Base-by-base conservation (phyloP, 257 asterid genomes). In the Solanum clarkiae region DNA sequence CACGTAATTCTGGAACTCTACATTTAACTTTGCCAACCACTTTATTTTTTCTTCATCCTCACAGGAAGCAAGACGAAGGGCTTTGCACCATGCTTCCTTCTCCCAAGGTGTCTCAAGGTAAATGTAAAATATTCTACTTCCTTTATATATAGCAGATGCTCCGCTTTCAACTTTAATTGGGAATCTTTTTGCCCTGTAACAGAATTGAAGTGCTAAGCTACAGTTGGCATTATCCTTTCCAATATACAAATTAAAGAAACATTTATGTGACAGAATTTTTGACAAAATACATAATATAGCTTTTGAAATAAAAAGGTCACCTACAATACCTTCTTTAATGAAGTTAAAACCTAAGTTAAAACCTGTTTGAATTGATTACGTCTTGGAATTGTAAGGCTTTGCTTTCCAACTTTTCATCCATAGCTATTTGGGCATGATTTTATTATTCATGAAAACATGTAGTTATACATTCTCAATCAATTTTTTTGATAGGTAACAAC, bases 41-140 rank as follows among this genome's bases (percentile, higher is more conserved):
- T 85, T 68, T 5, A 60, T 71, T 87, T 89, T 92, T 63, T 87
- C 93, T 53, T 90, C 89, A 86, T 92, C 95, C 72, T 87, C 83
- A 80, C 87, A 90, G 57, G 98, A 95, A 91, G 97, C 97, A 87
- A 93, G 90, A 82, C 98, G 97, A 81, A 96, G 98, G 81, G 94
- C 98, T 94, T 92, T 96, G 87, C 99, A 96, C 99, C 98, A 96
- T 84, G 97, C 91, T 89, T 96, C 99, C 87, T 96, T 96, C 89
- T 95, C 98, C 97, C 97, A 95, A 86, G 99, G 92, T 84, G 98
- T 96, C 86, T 96, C 98, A 18, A 92, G 92, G 90, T 94, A 96
- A 83, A 96, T 82, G 91, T 92, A 94, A 80, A 96, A 42, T 68
- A 80, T 85, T 87, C 90, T 90, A 87, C 89, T 88, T 90, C 98